These are phyloP conservation scores for Termitomyces sp. DNA, from an alignment of 768 basidiomycete genomes.

Conservation along the genomic window DNA sequence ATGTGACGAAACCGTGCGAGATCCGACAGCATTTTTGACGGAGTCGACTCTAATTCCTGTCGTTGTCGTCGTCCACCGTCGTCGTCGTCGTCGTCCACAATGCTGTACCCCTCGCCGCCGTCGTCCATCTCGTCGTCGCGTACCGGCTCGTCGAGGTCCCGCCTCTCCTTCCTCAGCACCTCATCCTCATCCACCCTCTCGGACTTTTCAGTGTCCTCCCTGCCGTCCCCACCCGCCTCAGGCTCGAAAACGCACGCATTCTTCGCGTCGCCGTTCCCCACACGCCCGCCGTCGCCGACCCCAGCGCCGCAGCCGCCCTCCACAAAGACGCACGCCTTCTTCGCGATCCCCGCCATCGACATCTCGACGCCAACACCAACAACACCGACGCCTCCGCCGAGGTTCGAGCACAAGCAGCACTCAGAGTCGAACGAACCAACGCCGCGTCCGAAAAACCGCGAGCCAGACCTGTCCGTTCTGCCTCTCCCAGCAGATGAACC, in stretches of 20 bases:
- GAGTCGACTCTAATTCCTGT: no score
- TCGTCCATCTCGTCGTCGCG: conserved; percentile 21
- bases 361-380: conserved; percentile 20
- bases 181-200: conserved; percentile 40
- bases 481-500: no score
- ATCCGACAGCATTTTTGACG: background rate
- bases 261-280: conserved; percentile 44
- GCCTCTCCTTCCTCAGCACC: conserved; percentile 27
- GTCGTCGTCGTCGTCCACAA: background rate
- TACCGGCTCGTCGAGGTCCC: conserved; percentile 29
- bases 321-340: conserved; percentile 14
- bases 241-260: conserved; percentile 48
- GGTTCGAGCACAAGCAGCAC: background rate
- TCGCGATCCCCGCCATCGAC: conserved; percentile 10
- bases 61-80: background rate
- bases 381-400: conserved; percentile 13
- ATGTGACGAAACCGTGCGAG: no score
- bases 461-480: conserved; percentile 6
- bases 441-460: conserved; percentile 17
- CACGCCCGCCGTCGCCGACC: conserved; percentile 33
- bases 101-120: conserved; percentile 19
- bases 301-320: conserved; percentile 20
- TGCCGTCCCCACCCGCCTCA: conserved; percentile 28
- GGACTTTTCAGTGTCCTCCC: conserved; percentile 27
- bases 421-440: conserved; percentile 11